phyloP scores from a whole-genome alignment of 768 basidiomycete genomes.

The Lactarius pseudohatsudake region DNA sequence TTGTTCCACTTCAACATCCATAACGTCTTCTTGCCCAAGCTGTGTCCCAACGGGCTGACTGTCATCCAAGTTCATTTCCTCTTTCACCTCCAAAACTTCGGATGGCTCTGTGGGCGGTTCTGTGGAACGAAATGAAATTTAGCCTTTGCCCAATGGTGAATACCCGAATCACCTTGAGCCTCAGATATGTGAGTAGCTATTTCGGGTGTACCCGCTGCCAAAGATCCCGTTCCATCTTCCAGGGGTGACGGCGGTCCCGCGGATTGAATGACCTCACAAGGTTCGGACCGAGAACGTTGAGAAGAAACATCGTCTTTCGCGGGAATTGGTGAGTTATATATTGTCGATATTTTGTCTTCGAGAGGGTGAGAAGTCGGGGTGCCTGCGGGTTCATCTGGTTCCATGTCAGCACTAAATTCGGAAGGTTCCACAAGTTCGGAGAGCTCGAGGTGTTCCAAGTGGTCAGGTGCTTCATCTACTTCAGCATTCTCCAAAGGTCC shows the following conservation, averaged over 20 bases:
- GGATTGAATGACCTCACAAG: not conserved
- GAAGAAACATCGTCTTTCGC: slow-evolving; percentile 7
- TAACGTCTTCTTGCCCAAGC: not conserved
- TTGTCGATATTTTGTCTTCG: slow-evolving; percentile 7
- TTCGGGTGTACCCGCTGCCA: slow-evolving; percentile 2
- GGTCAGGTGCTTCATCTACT: not conserved
- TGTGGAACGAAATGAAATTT: not conserved
- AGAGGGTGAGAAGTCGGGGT: slow-evolving; percentile 2
- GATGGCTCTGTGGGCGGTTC: slow-evolving; percentile 13
- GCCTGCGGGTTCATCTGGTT: not conserved
- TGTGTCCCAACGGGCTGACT: not conserved
- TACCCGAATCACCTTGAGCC: slow-evolving; percentile 2
- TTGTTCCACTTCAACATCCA: slow-evolving; percentile 18
- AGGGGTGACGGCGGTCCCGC: not conserved
- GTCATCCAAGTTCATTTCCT: slow-evolving; percentile 1
- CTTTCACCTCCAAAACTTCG: slow-evolving; percentile 5
- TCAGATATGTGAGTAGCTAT: not conserved
- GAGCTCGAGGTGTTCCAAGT: slow-evolving; percentile 8
- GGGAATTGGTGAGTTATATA: not conserved
- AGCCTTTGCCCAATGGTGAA: not conserved
- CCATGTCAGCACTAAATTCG: slow-evolving; percentile 7
- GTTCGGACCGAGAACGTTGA: slow-evolving; percentile 9
- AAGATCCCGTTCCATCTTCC: not conserved
- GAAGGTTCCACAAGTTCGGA: slow-evolving; percentile 11
- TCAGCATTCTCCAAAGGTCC: slow-evolving; percentile 7